Evolutionary conservation across 345 rosid species (phyloP), one percentile per base, ranked within the genome.

Genomic region (Pistacia vera): DNA sequence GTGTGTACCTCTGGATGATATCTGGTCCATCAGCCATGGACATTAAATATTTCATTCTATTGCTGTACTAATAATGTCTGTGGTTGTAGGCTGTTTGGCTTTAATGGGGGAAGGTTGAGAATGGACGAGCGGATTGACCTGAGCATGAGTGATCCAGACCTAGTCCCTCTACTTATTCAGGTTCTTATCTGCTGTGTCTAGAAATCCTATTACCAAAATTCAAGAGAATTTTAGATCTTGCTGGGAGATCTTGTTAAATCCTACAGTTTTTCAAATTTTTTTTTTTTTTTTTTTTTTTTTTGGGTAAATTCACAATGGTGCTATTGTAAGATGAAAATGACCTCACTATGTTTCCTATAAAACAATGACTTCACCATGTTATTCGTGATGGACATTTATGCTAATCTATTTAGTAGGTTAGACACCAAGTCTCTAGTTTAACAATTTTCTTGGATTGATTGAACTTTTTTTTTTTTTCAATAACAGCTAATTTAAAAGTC

Each of bases 91-190:
- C 87, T 96, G 76, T 85, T 96, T 81, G 91, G 97, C 78, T 93
- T 77, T 67, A 85, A 88, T 84, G 95, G 95, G 49, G 95, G 98
- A 74, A 96, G 83, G 90, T 83, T 96, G 88, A 90, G 88, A 82
- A 96, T 92, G 98, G 99, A 96, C 79, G 97, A 96, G 85, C 91
- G 97, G 62, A 79, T 96, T 65, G 87, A 92, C 81, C 97, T 96
- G 67, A 88, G 99, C 87, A 96, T 96, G 99, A 93, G 99, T 76
- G 99, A 96, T 91, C 92, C 81, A 80, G 99, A 96, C 83, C 84
- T 96, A 61, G 97, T 93, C 62, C 98, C 99, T 67, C 97, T 96
- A 80, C 61, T 96, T 73, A 64, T 96, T 82, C 99, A 96, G 99
- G 99, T 93, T 75, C 64, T 76, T 78, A 30, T 52, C 59, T 66